Base-by-base conservation (phyloP, 139 green algal species). In the Astrephomene gubernaculifera region DNA sequence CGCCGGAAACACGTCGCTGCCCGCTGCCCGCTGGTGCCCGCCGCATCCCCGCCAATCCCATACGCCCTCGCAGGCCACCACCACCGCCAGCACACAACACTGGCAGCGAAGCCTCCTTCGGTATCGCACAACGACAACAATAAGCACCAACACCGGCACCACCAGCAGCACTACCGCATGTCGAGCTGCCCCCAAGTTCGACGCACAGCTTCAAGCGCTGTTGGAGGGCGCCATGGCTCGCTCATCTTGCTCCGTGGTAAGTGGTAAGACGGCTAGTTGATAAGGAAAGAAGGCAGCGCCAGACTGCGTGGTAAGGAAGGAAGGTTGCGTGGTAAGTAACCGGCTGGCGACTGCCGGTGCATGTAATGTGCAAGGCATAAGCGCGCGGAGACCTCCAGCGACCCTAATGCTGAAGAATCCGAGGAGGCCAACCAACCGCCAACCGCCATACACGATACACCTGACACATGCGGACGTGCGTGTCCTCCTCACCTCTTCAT, bases 201-300 rank as follows among this genome's bases (percentile, higher is more conserved):
- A 83, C 44, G 54, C 76, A 24, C 60, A 72, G 76, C 14, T 84
- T 17, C 43, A 75, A 31, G 78, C 61, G 2, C 19, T 84, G 63
- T 63, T 84, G 12, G 78, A 74, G 44, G 78, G 43, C 6, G 78
- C 78, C 35, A 74, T 75, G 61, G 78, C 78, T 25, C 78, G 78
- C 10, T 84, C 78, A 12, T 75, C 78, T 0, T 84, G 78, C 78
- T 67, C 78, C 5, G 78, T 84, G 78, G 76, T 83, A 45, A 21
- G 76, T 12, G 12, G 49, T 12, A 17, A 17, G 14, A 17, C 49
- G 14, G 14, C 49, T 57, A 57, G 14, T 57, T 57, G 49, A 25
- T 57, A 17, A 12, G 49, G 17, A 25, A 17, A 17, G 49, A 57
- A 17, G 49, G 14, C 49, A 57, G 49, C 14, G 17, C 49, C 12